phyloP scores from a whole-genome alignment of 2,329 filamentous ascomycete genomes.

The Periconia digitata region DNA sequence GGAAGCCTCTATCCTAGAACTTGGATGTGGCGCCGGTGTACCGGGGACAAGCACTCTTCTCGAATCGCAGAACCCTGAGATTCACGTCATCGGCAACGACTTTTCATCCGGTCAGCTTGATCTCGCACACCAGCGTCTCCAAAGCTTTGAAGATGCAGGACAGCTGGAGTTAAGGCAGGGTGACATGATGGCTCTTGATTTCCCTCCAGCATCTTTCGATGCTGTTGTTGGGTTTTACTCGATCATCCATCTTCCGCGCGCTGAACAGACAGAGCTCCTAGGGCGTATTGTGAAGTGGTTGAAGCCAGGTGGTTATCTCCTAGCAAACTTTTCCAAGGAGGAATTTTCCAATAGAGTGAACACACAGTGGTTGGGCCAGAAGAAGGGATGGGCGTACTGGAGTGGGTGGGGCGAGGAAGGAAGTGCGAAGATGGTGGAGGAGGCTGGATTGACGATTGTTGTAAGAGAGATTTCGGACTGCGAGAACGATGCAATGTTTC shows the following conservation, averaged over 20 bases:
- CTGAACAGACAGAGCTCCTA: constrained; percentile 54
- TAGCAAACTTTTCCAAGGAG: constrained; percentile 43
- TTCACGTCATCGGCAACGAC: constrained; percentile 46
- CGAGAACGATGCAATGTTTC: constrained; percentile 24
- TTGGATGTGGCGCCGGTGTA: constrained; percentile 34
- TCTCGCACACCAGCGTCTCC: constrained; percentile 30
- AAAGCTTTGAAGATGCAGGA: constrained; percentile 7
- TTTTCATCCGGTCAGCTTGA: constrained; percentile 45
- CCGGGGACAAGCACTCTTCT: constrained; percentile 30
- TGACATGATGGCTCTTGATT: constrained; percentile 48
- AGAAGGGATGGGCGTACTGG: constrained; percentile 43
- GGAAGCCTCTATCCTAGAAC: constrained; percentile 20
- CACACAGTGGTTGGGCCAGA: constrained; percentile 39
- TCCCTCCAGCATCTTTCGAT: constrained; percentile 45
- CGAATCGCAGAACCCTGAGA: constrained; percentile 13
- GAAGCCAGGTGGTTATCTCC: constrained; percentile 52
- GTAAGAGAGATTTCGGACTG: constrained; percentile 25
- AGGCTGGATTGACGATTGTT: constrained; percentile 27
- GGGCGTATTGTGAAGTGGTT: constrained; percentile 52
- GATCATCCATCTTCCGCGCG: constrained; percentile 57
- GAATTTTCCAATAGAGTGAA: constrained; percentile 16
- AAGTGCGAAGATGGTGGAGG: constrained; percentile 33
- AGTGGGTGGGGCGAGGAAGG: constrained; percentile 43
- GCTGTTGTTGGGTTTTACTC: constrained; percentile 57
- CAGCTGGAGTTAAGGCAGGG: constrained; percentile 32